Conservation (phyloP, 2,329 filamentous ascomycete species). For the Didymella pomorum region DNA sequence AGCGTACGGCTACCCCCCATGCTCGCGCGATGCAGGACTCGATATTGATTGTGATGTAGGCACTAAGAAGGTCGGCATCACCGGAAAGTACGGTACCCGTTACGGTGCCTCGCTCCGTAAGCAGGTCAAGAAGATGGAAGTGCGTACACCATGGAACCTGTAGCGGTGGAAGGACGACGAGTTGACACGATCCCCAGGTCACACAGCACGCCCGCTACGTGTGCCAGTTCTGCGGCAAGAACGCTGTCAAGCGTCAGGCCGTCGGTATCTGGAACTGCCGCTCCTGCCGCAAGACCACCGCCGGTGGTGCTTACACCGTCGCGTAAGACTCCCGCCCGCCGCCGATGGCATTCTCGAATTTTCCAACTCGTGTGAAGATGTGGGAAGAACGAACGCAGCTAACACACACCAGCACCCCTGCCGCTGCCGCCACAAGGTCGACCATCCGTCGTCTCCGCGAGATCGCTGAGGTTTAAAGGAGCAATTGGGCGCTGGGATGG, state of each 20-base stretch:
- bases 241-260: conserved; percentile 85
- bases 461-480: conserved; percentile 87
- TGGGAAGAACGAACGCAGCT: conserved; percentile 26
- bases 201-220: conserved; percentile 95
- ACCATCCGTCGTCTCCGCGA: conserved; percentile 97
- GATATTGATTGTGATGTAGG: conserved; percentile 36
- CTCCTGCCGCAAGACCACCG: conserved; percentile 92
- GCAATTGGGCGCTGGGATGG: conserved; percentile 40
- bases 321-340: conserved; percentile 70
- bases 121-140: conserved; percentile 99
- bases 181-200: conserved; percentile 61
- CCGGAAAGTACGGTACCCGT: conserved; percentile 96
- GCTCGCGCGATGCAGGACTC: conserved; percentile 14
- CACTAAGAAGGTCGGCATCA: conserved; percentile 83
- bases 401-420: conserved; percentile 73
- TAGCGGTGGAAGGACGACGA: conserved; percentile 19
- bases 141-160: conserved; percentile 32
- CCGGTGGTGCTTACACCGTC: conserved; percentile 92
- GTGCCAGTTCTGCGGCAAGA: conserved; percentile 95
- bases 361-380: neutral
- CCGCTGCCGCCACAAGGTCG: conserved; percentile 91
- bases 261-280: conserved; percentile 98
- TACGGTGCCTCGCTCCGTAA: conserved; percentile 99
- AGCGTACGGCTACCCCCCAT: conserved; percentile 40
- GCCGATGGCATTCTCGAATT: neutral